Evolutionary conservation across 116 monocot species (phyloP).

Genomic region (Dioscorea cayenensis): DNA sequence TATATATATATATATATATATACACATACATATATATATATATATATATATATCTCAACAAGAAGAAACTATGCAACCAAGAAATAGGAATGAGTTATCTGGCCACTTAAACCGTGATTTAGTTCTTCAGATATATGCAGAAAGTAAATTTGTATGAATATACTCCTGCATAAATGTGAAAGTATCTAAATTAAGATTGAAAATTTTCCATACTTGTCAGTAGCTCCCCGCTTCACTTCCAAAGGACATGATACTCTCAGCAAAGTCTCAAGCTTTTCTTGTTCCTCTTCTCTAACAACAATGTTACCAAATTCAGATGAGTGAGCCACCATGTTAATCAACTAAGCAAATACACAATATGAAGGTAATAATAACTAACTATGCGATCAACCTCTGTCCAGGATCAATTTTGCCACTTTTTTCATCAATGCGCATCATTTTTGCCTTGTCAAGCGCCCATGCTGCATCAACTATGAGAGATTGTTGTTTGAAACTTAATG

Average conservation of each 20-base stretch:
- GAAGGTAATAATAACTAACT: slow-evolving; percentile 68
- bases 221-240: slow-evolving; percentile 33
- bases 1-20: too few species aligned
- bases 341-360: slow-evolving; percentile 31
- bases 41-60: too few species aligned
- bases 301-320: slow-evolving; percentile 98
- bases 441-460: slow-evolving; percentile 87
- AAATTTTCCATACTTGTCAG: slow-evolving; percentile 86
- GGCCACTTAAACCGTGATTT: too few species aligned
- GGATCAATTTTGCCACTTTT: slow-evolving; percentile 98
- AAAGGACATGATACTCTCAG: neutral
- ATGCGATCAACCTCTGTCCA: slow-evolving; percentile 87
- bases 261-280: slow-evolving; percentile 80
- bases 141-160: too few species aligned
- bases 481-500: slow-evolving; percentile 1
- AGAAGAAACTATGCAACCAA: neutral
- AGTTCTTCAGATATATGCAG: too few species aligned
- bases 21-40: too few species aligned
- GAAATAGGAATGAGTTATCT: neutral
- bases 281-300: slow-evolving; percentile 87
- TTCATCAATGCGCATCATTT: slow-evolving; percentile 99
- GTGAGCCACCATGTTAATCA: slow-evolving; percentile 94
- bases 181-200: slow-evolving; percentile 86
- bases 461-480: slow-evolving; percentile 82
- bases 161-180: neutral